Evolutionary conservation across 129 eudicot genomes (phyloP), one percentile per base, ranked within the genome.

Genomic region (Lonicera japonica): DNA sequence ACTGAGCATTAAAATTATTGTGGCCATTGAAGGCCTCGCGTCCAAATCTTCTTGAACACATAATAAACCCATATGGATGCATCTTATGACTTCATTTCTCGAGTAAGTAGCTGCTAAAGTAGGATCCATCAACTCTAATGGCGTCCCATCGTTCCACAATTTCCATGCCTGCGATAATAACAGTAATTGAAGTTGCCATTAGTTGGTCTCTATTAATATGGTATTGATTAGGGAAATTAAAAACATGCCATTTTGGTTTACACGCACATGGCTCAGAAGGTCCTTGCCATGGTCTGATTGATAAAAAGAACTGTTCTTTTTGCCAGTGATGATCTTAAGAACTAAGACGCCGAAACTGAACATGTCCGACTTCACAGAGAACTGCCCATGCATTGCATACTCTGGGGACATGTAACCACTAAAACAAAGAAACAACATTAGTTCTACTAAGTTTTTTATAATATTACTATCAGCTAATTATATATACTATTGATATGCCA

Each of bases 351-450:
- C 90, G 21, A 79, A 83, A 62, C 85, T 75, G 61, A 65, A 83
- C 8, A 83, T 86, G 46, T 83, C 90, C 6, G 86, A 83, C 46
- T 83, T 83, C 4, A 83, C 70, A 11, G 90, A 83, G 47, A 79
- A 75, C 16, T 70, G 73, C 3, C 86, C 83, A 7, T 69, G 54
- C 76, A 65, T 65, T 24, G 77, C 74, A 25, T 83, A 83, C 74
- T 83, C 90, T 1, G 90, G 90, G 7, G 90, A 50, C 86, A 83
- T 83, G 54, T 83, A 83, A 25, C 90, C 86, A 2, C 90, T 83
- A 60, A 14, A 71, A 46, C 21, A 2, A 17, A 69, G 8, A 20
- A 20, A 61, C n/a, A 3, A 68, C 40, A 58, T 14, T 19, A 0
- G n/a, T 29, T n/a, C 29, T 29, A 29, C 36, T 2, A 29, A 29